Percentiles rank a stretch among this genome's conserved stretches.
These are phyloP conservation scores for Graphiopsis chlorocephala DNA, from an alignment of 2,329 filamentous ascomycete species.

Conservation along the genomic window DNA sequence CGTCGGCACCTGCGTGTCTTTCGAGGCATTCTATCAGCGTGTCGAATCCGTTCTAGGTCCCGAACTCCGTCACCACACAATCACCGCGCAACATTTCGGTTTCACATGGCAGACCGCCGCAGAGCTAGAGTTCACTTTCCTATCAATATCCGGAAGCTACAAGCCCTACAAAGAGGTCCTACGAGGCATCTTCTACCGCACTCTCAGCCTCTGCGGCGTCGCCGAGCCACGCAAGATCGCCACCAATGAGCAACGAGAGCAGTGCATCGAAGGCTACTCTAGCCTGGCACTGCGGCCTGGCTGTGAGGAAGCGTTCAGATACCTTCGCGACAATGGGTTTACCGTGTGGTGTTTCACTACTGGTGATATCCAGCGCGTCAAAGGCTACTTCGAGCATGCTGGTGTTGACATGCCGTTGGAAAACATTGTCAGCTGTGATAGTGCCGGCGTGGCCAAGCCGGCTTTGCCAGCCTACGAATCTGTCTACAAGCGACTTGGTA, in stretches of 20 bases:
- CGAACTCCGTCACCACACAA: constrained; percentile 38
- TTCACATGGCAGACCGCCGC: constrained; percentile 48
- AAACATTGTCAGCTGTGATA: constrained; percentile 54
- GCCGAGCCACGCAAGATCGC: constrained; percentile 42
- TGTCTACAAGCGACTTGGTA: constrained; percentile 36
- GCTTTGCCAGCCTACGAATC: constrained; percentile 47
- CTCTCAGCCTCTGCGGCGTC: constrained; percentile 46
- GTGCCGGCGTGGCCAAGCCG: constrained; percentile 50
- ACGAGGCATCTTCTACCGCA: constrained; percentile 48
- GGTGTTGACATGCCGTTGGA: constrained; percentile 51
- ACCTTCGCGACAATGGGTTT: constrained; percentile 47
- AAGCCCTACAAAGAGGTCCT: constrained; percentile 45
- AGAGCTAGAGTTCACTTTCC: constrained; percentile 52
- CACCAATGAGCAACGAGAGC: constrained; percentile 43
- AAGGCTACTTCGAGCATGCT: constrained; percentile 51
- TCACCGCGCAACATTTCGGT: constrained; percentile 45
- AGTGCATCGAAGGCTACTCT: constrained; percentile 41
- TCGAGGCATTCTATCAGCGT: constrained; percentile 43
- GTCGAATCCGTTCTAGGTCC: constrained; percentile 44
- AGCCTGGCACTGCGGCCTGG: constrained; percentile 38
- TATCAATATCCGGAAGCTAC: constrained; percentile 47
- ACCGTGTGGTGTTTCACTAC: constrained; percentile 56
- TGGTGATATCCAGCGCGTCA: constrained; percentile 50
- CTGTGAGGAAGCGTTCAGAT: constrained; percentile 42
- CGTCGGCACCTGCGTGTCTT: constrained; percentile 52